These are phyloP conservation scores for Fusarium acutatum DNA, from an alignment of 2,329 filamentous ascomycete species.

Conservation along the genomic window DNA sequence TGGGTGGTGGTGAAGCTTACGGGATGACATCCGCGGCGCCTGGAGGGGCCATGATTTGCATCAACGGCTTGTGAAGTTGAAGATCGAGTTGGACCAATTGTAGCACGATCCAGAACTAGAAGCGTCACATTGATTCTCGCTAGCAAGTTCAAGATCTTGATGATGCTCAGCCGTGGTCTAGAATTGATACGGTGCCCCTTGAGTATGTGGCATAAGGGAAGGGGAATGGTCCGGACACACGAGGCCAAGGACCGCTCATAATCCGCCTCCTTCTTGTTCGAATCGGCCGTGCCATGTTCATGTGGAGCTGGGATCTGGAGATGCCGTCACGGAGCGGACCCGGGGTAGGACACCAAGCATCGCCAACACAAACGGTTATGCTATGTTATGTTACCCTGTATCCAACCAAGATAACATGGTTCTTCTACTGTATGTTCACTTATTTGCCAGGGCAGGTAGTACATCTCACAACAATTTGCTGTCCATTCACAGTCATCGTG, in stretches of 20 bases:
- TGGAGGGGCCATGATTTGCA: slow-evolving; percentile 24
- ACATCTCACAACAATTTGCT: background rate
- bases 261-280: slow-evolving; percentile 25
- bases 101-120: slow-evolving; percentile 27
- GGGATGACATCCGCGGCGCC: slow-evolving; percentile 39
- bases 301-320: slow-evolving; percentile 5
- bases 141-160: background rate
- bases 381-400: slow-evolving; percentile 31
- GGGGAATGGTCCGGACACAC: background rate
- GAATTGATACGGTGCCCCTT: background rate
- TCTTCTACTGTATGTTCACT: background rate
- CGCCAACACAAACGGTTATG: background rate
- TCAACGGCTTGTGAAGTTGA: slow-evolving; percentile 4
- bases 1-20: slow-evolving; percentile 19
- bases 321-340: slow-evolving; percentile 31
- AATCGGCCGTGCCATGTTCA: slow-evolving; percentile 21
- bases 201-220: background rate
- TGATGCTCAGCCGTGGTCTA: background rate
- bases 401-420: background rate
- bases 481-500: background rate
- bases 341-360: slow-evolving; percentile 26
- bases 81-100: slow-evolving; percentile 13
- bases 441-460: background rate
- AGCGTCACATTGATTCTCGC: slow-evolving; percentile 37
- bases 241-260: slow-evolving; percentile 10